These are phyloP conservation scores for Salix exigua DNA, from an alignment of 345 rosid species.

Conservation along the genomic window DNA sequence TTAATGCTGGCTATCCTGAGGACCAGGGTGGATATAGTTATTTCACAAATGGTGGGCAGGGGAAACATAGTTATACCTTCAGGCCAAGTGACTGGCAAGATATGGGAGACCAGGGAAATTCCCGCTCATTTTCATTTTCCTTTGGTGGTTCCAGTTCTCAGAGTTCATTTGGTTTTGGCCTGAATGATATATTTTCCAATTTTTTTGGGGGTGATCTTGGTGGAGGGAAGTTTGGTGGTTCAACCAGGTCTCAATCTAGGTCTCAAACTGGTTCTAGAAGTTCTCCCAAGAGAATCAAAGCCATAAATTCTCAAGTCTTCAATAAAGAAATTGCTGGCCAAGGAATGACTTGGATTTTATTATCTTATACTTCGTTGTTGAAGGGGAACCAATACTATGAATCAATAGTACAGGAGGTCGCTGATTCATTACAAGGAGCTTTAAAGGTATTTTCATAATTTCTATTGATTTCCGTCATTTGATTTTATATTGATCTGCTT, in stretches of 20 bases:
- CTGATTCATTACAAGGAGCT: constrained; percentile 68
- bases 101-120: constrained; percentile 67
- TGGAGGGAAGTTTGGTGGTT: constrained; percentile 46
- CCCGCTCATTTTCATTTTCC: constrained; percentile 62
- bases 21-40: constrained; percentile 52
- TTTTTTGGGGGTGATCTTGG: constrained; percentile 51
- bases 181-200: constrained; percentile 59
- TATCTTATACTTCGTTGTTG: constrained; percentile 50
- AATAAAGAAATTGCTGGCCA: constrained; percentile 59
- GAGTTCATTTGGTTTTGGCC: constrained; percentile 56
- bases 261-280: constrained; percentile 44
- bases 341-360: constrained; percentile 91
- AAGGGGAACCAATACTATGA: constrained; percentile 53
- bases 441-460: constrained; percentile 45
- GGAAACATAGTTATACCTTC: constrained; percentile 49
- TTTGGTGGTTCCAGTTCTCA: constrained; percentile 58
- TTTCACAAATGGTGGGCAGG: constrained; percentile 59
- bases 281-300: constrained; percentile 39
- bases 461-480: not conserved
- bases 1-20: constrained; percentile 64
- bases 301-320: constrained; percentile 49
- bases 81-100: constrained; percentile 69
- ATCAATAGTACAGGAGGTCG: constrained; percentile 57
- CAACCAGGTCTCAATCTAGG: constrained; percentile 30
- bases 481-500: not conserved